Evolutionary conservation across 108 stramenopile species (phyloP).

Genomic region (Skeletonema costatum): DNA sequence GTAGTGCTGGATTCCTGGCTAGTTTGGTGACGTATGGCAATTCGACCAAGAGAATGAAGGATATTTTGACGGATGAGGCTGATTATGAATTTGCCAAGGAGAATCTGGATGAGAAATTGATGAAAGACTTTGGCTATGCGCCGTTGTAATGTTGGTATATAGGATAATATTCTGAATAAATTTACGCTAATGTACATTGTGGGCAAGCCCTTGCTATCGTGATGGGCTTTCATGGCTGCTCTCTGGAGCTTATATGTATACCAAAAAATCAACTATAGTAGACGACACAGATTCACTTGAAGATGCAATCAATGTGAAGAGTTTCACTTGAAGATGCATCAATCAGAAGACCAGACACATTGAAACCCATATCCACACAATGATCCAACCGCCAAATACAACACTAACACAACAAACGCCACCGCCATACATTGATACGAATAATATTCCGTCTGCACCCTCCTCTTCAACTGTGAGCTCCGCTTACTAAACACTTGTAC

Average conservation of each 20-base stretch:
- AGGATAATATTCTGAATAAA: slow-evolving; percentile 2
- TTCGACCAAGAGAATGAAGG: slow-evolving; percentile 50
- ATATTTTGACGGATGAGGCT: slow-evolving; percentile 43
- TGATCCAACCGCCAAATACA: slow-evolving; percentile 7
- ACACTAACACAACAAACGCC: slow-evolving; percentile 10
- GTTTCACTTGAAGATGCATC: neutral
- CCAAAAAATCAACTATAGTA: no score
- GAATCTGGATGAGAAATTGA: slow-evolving; percentile 53
- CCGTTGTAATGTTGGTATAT: neutral
- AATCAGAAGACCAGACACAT: neutral
- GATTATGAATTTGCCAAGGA: slow-evolving; percentile 56
- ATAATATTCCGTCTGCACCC: neutral
- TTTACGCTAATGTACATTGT: neutral
- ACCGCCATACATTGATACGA: slow-evolving; percentile 4
- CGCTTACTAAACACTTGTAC: slow-evolving; percentile 50
- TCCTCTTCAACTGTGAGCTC: slow-evolving; percentile 7
- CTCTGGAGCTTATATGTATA: neutral
- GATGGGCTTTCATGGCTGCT: neutral
- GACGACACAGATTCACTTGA: neutral
- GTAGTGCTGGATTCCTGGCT: slow-evolving; percentile 62
- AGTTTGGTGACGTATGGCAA: slow-evolving; percentile 78
- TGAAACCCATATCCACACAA: slow-evolving; percentile 10
- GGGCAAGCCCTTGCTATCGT: neutral
- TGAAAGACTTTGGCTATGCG: slow-evolving; percentile 61
- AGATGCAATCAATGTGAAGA: neutral